phyloP scores from a whole-genome alignment of 257 asterid genomes.

The Solanum pinnatisectum region DNA sequence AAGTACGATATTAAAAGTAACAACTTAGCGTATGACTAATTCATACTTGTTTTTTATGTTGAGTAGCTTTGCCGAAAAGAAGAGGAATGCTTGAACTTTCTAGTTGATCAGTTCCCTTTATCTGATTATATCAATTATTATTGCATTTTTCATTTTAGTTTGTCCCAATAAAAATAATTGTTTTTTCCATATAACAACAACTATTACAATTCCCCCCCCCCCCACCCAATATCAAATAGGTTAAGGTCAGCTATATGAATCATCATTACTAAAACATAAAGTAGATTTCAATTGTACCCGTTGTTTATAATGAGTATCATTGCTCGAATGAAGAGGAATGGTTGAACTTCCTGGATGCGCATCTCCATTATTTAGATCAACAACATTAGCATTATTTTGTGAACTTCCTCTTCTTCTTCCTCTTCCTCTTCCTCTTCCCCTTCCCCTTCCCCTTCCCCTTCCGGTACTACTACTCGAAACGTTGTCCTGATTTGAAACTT shows the following conservation, averaged over 20 bases:
- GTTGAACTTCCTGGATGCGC: neutral
- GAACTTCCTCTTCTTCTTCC: neutral
- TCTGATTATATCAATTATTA: neutral
- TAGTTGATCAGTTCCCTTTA: neutral
- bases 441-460: neutral
- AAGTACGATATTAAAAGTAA: neutral
- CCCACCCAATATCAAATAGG: neutral
- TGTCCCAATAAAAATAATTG: neutral
- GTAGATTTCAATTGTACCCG: neutral
- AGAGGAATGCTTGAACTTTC: neutral
- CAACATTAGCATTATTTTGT: neutral
- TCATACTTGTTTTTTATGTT: neutral
- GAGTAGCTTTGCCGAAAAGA: neutral
- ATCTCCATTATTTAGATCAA: neutral
- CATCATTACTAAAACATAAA: neutral
- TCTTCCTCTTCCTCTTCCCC: neutral
- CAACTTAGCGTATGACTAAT: neutral
- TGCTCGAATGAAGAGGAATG: neutral
- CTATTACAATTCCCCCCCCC: neutral
- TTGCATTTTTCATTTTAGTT: neutral
- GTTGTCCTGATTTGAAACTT: neutral
- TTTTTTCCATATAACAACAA: neutral
- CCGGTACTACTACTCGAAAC: neutral
- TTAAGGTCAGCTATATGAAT: neutral
- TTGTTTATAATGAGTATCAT: neutral